Base-by-base conservation (phyloP, 768 basidiomycete genomes). In the Leccinum fibrillosum region DNA sequence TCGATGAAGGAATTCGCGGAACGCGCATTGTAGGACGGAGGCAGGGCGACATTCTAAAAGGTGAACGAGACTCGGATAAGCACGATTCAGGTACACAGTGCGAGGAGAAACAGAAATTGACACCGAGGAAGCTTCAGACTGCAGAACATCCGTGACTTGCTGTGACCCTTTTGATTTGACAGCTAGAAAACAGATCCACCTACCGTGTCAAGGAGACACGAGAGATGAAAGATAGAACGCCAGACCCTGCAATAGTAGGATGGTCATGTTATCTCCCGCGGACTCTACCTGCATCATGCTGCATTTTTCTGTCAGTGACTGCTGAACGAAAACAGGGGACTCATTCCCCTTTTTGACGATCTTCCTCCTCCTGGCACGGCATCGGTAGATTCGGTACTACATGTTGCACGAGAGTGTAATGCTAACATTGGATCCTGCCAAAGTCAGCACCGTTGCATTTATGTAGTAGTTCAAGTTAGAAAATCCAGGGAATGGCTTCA, bases 41-140 rank as follows among this genome's bases (percentile, higher is more conserved):
- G 72, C 48, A 17, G 37, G 73, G 57, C 4, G 64, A 57, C 1
- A 62, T 61, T 19, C 54, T 62, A 23, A 68, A 72, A 7, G 70
- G 68, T 2, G 68, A 67, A 52, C 66, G 53, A 4, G 52, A 34
- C 37, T 39, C 15, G 37, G 17, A 39, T 30, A 34, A 56, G 23
- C 68, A 52, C 78, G 75, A 42, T 78, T 80, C 32, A 69, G 49
- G 66, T 77, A 78, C 78, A 78, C 77, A 54, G 53, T 13, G 53
- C 28, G 34, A 25, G 58, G 57, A 57, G 19, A 58, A 55, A 34
- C 32, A 32, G 32, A 32, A 32, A 32, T 32, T 34, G 32, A 12
- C 32, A 12, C 5, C 32, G 32, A 32, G 32, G 32, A 32, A 32
- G 32, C 32, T 32, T 5, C 30, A 32, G 5, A 32, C 12, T 34